A percentile compares a stretch with the other conserved stretches of the same genome.
Evolutionary conservation across 495 filamentous ascomycete species (phyloP).

Genomic region (Pyrenula massariospora): DNA sequence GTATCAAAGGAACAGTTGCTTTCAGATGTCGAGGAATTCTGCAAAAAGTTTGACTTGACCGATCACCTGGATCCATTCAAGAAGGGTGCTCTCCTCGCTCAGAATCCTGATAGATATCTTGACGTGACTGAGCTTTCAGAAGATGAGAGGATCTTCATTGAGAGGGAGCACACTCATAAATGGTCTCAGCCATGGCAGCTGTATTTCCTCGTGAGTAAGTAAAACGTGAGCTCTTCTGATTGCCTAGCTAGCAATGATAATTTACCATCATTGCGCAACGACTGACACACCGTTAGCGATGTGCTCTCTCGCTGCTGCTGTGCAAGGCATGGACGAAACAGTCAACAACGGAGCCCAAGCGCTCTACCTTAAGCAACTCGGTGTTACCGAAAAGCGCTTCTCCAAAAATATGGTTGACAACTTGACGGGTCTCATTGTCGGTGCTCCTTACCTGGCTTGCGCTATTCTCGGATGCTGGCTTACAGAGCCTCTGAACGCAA

Average conservation of each 20-base stretch:
- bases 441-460: conserved; percentile 32
- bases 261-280: too few relatives aligned
- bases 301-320: conserved; percentile 38
- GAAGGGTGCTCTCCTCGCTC: conserved; percentile 43
- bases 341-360: conserved; percentile 70
- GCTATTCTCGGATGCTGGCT: conserved; percentile 37
- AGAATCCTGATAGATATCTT: conserved; percentile 28
- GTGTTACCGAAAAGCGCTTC: conserved; percentile 14
- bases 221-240: conserved; percentile 21
- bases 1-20: conserved; percentile 35
- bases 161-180: conserved; percentile 37
- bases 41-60: conserved; percentile 25
- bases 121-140: conserved; percentile 30
- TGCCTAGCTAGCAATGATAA: conserved; percentile 12
- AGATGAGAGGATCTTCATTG: conserved; percentile 29
- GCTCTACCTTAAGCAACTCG: conserved; percentile 46
- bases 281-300: conserved; percentile 13
- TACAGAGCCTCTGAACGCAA: conserved; percentile 43
- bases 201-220: conserved; percentile 43
- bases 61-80: conserved; percentile 31
- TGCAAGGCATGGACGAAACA: conserved; percentile 63
- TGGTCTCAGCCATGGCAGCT: conserved; percentile 45
- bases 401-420: conserved; percentile 14
- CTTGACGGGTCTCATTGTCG: conserved; percentile 33
- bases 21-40: conserved; percentile 38